These are phyloP conservation scores for Cucurbita ficifolia DNA, from an alignment of 306 rosid genomes.

Conservation along the genomic window DNA sequence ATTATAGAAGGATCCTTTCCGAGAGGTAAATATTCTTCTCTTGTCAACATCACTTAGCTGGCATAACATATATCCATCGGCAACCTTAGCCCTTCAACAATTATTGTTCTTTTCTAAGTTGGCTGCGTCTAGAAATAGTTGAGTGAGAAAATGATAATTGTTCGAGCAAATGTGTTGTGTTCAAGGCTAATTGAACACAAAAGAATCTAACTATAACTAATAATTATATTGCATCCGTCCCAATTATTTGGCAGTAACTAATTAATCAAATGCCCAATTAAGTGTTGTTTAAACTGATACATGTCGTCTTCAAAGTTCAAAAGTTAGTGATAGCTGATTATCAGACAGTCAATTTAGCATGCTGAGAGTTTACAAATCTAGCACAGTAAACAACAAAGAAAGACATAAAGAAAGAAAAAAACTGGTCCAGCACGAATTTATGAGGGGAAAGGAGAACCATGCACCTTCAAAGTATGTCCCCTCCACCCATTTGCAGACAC, in stretches of 20 bases:
- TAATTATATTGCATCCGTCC: background rate
- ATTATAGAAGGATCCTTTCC: background rate
- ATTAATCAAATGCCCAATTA: background rate
- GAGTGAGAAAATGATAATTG: background rate
- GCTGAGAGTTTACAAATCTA: background rate
- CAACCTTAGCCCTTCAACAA: slow-evolving; percentile 8
- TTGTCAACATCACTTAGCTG: slow-evolving; percentile 7
- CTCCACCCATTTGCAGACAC: background rate
- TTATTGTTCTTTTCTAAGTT: slow-evolving; percentile 1
- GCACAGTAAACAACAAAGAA: slow-evolving; percentile 4
- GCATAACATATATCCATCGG: background rate
- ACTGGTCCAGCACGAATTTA: slow-evolving; percentile 5
- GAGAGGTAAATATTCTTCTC: slow-evolving; percentile 3
- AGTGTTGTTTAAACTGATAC: background rate
- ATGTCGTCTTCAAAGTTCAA: background rate
- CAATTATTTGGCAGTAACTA: background rate
- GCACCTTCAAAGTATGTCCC: slow-evolving; percentile 1
- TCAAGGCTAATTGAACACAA: background rate
- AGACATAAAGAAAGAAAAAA: background rate
- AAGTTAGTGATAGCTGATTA: slow-evolving; percentile 1
- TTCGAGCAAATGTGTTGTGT: background rate
- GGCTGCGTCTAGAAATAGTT: background rate
- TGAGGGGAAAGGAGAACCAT: slow-evolving; percentile 8
- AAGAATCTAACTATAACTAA: background rate
- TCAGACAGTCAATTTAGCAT: background rate